Evolutionary conservation across 1,139 yeast genomes (phyloP).

Genomic region (Petasospora rhodanensis): DNA sequence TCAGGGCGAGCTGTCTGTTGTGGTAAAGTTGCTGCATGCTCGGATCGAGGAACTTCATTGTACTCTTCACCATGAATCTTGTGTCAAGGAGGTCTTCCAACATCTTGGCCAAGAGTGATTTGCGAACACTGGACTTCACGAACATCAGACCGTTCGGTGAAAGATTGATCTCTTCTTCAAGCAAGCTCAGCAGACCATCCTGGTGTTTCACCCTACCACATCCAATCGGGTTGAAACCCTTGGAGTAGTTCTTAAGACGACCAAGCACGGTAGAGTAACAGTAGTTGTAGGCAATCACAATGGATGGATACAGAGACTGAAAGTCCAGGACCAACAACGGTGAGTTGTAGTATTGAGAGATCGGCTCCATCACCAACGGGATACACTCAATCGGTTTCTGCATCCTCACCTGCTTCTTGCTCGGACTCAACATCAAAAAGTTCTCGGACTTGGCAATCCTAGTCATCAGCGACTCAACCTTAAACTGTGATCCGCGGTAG

Average conservation of each 20-base stretch:
- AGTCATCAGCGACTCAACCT: constrained; percentile 78
- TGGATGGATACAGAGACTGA: constrained; percentile 89
- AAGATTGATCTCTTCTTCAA: constrained; percentile 52
- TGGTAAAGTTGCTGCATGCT: constrained; percentile 54
- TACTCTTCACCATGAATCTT: constrained; percentile 70
- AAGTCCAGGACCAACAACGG: constrained; percentile 89
- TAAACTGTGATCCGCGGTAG: constrained; percentile 88
- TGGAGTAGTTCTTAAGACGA: constrained; percentile 49
- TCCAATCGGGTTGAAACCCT: constrained; percentile 48
- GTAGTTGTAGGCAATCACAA: constrained; percentile 86
- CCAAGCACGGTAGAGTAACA: constrained; percentile 90
- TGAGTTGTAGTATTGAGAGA: constrained; percentile 76
- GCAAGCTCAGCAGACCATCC: constrained; percentile 49
- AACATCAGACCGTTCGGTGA: constrained; percentile 89
- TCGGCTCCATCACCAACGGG: constrained; percentile 91
- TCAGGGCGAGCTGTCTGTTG: constrained; percentile 80
- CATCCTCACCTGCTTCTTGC: constrained; percentile 72
- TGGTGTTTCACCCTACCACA: constrained; percentile 45
- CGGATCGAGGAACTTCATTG: constrained; percentile 50
- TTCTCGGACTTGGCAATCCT: constrained; percentile 76
- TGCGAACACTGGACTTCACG: constrained; percentile 59
- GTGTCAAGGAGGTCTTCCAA: constrained; percentile 75
- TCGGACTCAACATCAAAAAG: constrained; percentile 70
- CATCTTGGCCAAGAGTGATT: constrained; percentile 80
- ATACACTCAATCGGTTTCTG: constrained; percentile 86